A percentile compares a stretch with the other conserved stretches of the same genome.
These are phyloP conservation scores for Carex scoparia DNA, from an alignment of 176 grass and related monocot genomes.

Conservation along the genomic window DNA sequence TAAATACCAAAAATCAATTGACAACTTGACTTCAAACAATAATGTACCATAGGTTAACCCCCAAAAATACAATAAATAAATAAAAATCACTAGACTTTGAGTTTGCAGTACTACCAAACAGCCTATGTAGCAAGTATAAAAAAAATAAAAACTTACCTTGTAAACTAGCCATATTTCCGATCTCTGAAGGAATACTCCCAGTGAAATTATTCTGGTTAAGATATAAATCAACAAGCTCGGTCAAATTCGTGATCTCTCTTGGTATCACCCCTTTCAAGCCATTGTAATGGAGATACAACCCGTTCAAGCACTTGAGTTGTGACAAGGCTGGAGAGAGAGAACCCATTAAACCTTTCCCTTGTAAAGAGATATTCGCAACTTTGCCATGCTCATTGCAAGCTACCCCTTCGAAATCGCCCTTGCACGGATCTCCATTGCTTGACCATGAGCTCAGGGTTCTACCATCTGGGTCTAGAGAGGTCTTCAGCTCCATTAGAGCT, in stretches of 20 bases:
- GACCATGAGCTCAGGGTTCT: constrained; percentile 60
- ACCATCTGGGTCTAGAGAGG: constrained; percentile 54
- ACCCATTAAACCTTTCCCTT: constrained; percentile 71
- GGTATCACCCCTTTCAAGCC: constrained; percentile 52
- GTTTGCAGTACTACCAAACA: too few species aligned
- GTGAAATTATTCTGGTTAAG: constrained; percentile 80
- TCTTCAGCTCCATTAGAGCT: constrained; percentile 64
- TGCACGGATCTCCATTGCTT: constrained; percentile 53
- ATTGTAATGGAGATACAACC: constrained; percentile 96
- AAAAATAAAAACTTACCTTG: constrained; percentile 45
- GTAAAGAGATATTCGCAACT: constrained; percentile 89
- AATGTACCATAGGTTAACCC: too few species aligned
- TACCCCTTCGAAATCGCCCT: constrained; percentile 59
- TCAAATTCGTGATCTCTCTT: constrained; percentile 38
- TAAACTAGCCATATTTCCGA: constrained; percentile 60
- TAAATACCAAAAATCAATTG: background rate
- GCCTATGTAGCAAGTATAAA: too few species aligned
- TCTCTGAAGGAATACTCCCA: constrained; percentile 53
- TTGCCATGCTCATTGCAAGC: constrained; percentile 65
- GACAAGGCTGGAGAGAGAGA: constrained; percentile 61
- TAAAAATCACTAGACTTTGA: too few species aligned
- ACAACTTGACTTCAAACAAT: background rate
- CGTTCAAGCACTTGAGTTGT: constrained; percentile 51
- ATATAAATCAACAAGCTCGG: constrained; percentile 72
- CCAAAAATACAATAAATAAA: too few species aligned